These are phyloP conservation scores for Entophlyctis helioformis DNA, from an alignment of 192 early-diverging fungal species.

Conservation along the genomic window DNA sequence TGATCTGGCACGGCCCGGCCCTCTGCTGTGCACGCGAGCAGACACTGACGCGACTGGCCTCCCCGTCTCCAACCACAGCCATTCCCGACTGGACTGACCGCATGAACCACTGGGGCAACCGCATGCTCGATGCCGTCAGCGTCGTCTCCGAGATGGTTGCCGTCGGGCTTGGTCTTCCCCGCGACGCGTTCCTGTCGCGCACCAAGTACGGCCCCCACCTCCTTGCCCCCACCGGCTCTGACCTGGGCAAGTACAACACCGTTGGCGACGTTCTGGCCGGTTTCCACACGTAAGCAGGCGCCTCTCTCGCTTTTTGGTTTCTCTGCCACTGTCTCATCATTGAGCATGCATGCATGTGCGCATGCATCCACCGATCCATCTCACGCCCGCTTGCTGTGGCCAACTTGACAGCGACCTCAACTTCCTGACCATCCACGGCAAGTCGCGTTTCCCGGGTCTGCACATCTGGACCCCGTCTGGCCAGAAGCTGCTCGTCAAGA, in stretches of 20 bases:
- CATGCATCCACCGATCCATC: no score
- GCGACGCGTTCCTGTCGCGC: slow-evolving; percentile 40
- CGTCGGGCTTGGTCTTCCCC: slow-evolving; percentile 46
- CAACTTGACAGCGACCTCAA: slow-evolving; percentile 34
- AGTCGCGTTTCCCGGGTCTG: slow-evolving; percentile 61
- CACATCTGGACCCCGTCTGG: slow-evolving; percentile 57
- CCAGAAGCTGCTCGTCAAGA: slow-evolving; percentile 43
- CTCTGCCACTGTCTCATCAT: no score
- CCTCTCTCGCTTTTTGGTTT: no score
- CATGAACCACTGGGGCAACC: slow-evolving; percentile 56
- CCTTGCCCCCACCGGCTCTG: slow-evolving; percentile 55
- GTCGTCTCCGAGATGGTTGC: slow-evolving; percentile 50
- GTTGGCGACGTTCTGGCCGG: slow-evolving; percentile 53
- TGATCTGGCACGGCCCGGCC: background rate
- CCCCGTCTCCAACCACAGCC: no score
- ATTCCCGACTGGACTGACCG: slow-evolving; percentile 50
- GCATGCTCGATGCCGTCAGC: slow-evolving; percentile 39
- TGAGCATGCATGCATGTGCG: no score
- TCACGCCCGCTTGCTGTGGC: background rate
- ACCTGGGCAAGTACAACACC: slow-evolving; percentile 49
- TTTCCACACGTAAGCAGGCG: no score
- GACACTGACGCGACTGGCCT: no score
- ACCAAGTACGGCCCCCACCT: slow-evolving; percentile 54
- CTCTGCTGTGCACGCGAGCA: background rate
- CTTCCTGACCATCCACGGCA: slow-evolving; percentile 61